Evolutionary conservation across 352 stramenopile genomes (phyloP).

Genomic region (Globisporangium splendens): DNA sequence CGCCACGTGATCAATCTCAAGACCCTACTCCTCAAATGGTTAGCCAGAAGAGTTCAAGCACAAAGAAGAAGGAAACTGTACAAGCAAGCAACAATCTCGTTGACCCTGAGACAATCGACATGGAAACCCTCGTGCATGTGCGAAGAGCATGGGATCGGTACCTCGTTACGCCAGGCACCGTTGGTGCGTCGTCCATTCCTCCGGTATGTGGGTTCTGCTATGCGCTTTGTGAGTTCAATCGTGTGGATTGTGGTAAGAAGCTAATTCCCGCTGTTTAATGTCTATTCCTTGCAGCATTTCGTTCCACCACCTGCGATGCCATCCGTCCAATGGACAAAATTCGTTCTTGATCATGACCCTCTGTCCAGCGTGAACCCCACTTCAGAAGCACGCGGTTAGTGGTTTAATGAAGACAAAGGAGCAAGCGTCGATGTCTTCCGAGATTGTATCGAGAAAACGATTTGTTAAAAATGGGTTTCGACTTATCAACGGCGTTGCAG

Average conservation of each 20-base stretch:
- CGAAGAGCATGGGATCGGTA: conserved; percentile 24
- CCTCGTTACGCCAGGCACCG: conserved; percentile 12
- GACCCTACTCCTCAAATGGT: too few species aligned
- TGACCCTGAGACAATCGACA: conserved; percentile 28
- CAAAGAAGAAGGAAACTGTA: too few species aligned
- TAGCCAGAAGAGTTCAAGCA: too few species aligned
- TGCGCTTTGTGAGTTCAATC: background rate
- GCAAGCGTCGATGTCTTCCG: too few species aligned
- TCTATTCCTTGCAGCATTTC: conserved; percentile 7
- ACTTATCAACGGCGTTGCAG: background rate
- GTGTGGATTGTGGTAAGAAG: background rate
- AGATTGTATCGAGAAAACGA: too few species aligned
- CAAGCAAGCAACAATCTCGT: conserved; percentile 5
- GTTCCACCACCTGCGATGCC: conserved; percentile 9
- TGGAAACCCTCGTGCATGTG: conserved; percentile 27
- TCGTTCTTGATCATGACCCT: conserved; percentile 3
- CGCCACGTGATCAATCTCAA: too few species aligned
- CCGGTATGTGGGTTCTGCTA: conserved; percentile 16
- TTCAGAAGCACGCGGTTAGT: too few species aligned
- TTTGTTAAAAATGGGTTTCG: background rate
- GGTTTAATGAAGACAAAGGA: too few species aligned
- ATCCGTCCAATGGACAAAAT: conserved; percentile 5
- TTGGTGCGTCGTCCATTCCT: conserved; percentile 29
- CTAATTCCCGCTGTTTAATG: background rate
- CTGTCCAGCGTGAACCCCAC: background rate